Conservation (phyloP, 2,329 filamentous ascomycete genomes). For the Lachnellula subtilissima region DNA sequence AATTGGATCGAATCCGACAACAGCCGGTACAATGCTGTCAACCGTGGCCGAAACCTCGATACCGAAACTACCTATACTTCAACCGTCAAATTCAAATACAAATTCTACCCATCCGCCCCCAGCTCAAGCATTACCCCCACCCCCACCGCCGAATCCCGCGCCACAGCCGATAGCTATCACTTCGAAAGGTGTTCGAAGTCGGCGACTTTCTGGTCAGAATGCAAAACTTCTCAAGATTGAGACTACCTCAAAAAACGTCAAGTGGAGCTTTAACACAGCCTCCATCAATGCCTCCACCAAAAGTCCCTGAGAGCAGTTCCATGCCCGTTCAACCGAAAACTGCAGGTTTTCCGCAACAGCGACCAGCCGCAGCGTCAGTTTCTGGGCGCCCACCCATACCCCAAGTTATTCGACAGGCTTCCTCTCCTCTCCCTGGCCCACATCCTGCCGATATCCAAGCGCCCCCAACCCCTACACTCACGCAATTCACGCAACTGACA, state of each 20-base stretch:
- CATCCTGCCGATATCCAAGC: constrained; percentile 25
- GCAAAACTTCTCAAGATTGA: constrained; percentile 85
- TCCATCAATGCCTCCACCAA: constrained; percentile 26
- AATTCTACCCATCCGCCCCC: constrained; percentile 22
- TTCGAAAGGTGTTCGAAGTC: constrained; percentile 59
- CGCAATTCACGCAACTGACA: neutral
- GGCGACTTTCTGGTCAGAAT: constrained; percentile 76
- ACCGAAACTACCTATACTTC: constrained; percentile 25
- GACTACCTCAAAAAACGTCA: constrained; percentile 42
- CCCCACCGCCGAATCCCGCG: constrained; percentile 35
- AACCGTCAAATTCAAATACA: neutral
- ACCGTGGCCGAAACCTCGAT: constrained; percentile 59
- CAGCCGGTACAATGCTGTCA: constrained; percentile 62
- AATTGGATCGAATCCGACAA: constrained; percentile 65
- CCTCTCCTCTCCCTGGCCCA: constrained; percentile 24
- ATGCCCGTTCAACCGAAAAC: constrained; percentile 23
- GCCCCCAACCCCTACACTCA: constrained; percentile 31
- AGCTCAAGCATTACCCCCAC: constrained; percentile 33
- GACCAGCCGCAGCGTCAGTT: constrained; percentile 9
- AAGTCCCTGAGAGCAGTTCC: constrained; percentile 12
- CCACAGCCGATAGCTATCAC: constrained; percentile 39
- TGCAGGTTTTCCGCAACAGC: constrained; percentile 21
- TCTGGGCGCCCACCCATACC: constrained; percentile 20
- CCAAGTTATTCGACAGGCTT: constrained; percentile 24
- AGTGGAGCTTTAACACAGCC: constrained; percentile 18